Evolutionary conservation across 306 rosid genomes (phyloP), one percentile per base, ranked within the genome.

Genomic region (Ceratonia siliqua): DNA sequence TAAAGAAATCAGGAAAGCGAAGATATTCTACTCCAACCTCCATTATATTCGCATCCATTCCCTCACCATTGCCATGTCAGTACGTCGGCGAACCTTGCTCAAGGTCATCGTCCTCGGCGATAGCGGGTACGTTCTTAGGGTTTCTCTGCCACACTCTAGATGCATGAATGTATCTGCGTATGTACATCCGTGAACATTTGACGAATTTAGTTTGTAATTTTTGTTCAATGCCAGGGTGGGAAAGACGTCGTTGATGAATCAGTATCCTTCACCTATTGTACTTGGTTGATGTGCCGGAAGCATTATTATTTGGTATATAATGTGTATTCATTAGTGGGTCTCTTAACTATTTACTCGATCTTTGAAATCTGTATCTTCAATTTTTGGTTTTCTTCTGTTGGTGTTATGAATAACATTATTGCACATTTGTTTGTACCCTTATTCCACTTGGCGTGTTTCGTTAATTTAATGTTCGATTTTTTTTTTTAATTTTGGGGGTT

Each of bases 41-140:
- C 46, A 14, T 58, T 14, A 15, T 2, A 59, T 1, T 5, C 42
- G 2, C 42, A 59, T 18, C 2, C n/a, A n/a, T n/a, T n/a, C n/a
- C n/a, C n/a, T n/a, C 69, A 36, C 50, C 46, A 12, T 38, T 10
- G 82, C 82, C 85, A 91, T 92, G 98, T 83, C 98, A 67, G 38
- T 84, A 70, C 94, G 94, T 54, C 84, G 92, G 54, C 82, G 98
- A 78, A 92, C 96, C 72, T 90, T 92, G 89, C 98, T 92, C 67
- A 92, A 92, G 85, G 98, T 92, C 83, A 90, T 92, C 84, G 98
- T 90, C 72, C 96, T 92, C 59, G 98, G 98, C 63, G 98, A 92
- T 50, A 92, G 98, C 56, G 96, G 98, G 98, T 92, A 70, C 33
- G 83, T 45, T 27, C 54, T 35, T 78, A 78, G 78, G 87, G 82